Conservation (phyloP, 140 eudicot genomes). For the Eryngium alpinum region DNA sequence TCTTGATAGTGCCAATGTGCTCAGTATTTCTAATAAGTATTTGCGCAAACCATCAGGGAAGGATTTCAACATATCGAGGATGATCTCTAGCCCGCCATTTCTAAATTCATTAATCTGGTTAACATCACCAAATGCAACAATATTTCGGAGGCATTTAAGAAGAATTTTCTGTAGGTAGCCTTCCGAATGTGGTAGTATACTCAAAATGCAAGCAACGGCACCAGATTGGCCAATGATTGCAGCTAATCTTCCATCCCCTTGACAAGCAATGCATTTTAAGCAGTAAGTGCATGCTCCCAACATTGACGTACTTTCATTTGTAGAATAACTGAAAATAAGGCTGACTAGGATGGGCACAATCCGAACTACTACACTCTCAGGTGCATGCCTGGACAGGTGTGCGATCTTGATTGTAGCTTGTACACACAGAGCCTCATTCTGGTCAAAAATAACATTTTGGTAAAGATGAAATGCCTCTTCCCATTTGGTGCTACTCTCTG, state of each 20-base stretch:
- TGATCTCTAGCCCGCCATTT: conserved; percentile 41
- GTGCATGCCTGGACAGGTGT: conserved; percentile 29
- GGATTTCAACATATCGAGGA: conserved; percentile 36
- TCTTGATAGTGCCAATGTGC: conserved; percentile 47
- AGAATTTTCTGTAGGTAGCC: conserved; percentile 30
- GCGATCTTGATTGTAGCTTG: conserved; percentile 41
- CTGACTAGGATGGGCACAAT: conserved; percentile 41
- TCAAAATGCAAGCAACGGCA: conserved; percentile 34
- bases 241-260: conserved; percentile 46
- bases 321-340: conserved; percentile 30
- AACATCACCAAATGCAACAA: conserved; percentile 38
- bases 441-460: conserved; percentile 29
- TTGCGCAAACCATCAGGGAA: conserved; percentile 23
- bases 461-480: conserved; percentile 31
- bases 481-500: conserved; percentile 33
- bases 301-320: conserved; percentile 12
- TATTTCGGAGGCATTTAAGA: conserved; percentile 46
- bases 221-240: conserved; percentile 39
- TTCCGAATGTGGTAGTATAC: conserved; percentile 36
- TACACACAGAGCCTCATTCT: conserved; percentile 25
- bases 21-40: conserved; percentile 44
- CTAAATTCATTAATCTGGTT: conserved; percentile 32
- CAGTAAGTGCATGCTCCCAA: conserved; percentile 45
- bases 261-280: conserved; percentile 43
- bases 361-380: conserved; percentile 34